Evolutionary conservation across 306 rosid genomes (phyloP), one percentile per base, ranked within the genome.

Genomic region (Cicer arietinum): DNA sequence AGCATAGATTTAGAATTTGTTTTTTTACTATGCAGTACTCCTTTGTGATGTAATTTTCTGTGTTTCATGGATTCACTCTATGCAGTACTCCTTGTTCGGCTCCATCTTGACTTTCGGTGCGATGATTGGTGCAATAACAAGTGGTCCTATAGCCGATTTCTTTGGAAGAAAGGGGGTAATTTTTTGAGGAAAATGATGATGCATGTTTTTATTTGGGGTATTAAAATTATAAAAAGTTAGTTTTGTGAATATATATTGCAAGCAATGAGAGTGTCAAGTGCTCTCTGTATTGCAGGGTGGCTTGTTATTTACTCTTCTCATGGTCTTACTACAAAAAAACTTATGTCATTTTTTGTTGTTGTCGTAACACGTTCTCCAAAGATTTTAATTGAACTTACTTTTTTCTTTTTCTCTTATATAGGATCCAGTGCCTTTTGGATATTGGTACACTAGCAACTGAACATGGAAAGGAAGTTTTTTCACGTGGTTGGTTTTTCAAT

Each of bases 21-120:
- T 47, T 30, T 48, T 37, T 18, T 12, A 50, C 37, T 51, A 12
- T 72, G 16, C 16, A 14, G 16, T 14, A 14, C 16, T 14, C 16
- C 16, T 14, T 14, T 14, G 16, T 74, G 65, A 65, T 42, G 46
- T 74, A 3, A 52, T 39, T 75, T 57, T 56, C 78, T 54, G 62
- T 71, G 42, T 63, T 81, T 8, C 0, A n/a, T 16, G 6, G 51
- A 45, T 63, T 74, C 14, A 41, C 7, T 64, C 37, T 8, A 6
- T 77, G 82, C 86, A 94, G 97, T 94, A 82, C 86, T 92, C 97
- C 58, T 73, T 94, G 67, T 90, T 94, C 72, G 99, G 99, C 62
- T 94, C 97, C 86, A 84, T 94, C 72, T 79, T 94, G 84, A 90
- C 99, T 43, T 90, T 94, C 59, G 97, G 98, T 30, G 98, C 98